Evolutionary conservation across 1,139 yeast species (phyloP).

Genomic region (Candida smagusa): DNA sequence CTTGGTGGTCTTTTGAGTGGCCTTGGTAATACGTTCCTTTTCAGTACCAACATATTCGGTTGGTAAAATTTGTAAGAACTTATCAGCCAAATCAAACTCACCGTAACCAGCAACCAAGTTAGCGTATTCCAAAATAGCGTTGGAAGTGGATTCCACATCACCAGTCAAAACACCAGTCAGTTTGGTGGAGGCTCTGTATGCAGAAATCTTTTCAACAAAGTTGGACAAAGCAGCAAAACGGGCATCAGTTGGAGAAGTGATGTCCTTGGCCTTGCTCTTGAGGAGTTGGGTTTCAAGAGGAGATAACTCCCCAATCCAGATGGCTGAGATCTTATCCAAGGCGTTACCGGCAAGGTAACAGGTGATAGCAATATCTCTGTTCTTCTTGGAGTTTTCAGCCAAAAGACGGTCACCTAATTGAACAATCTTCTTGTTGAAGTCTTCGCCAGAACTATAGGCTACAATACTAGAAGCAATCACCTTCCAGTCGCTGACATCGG

Average conservation of each 20-base stretch:
- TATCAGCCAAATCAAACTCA: conserved; percentile 75
- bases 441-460: conserved; percentile 48
- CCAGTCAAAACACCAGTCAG: conserved; percentile 41
- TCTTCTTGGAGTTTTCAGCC: conserved; percentile 18
- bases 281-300: conserved; percentile 53
- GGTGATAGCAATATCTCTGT: conserved; percentile 70
- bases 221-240: conserved; percentile 78
- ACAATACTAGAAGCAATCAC: conserved; percentile 71
- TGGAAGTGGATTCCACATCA: conserved; percentile 51
- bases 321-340: conserved; percentile 69
- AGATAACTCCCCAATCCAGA: conserved; percentile 82
- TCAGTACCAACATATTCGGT: conserved; percentile 54
- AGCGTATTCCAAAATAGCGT: conserved; percentile 72
- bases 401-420: conserved; percentile 66
- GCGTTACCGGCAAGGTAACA: conserved; percentile 83
- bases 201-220: conserved; percentile 80
- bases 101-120: conserved; percentile 80
- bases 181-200: conserved; percentile 59
- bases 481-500: conserved; percentile 79
- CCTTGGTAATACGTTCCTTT: conserved; percentile 74
- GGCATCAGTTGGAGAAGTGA: conserved; percentile 74
- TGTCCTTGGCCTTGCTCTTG: conserved; percentile 34
- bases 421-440: conserved; percentile 54
- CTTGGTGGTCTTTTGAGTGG: conserved; percentile 26
- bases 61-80: conserved; percentile 69